These are phyloP conservation scores for Candida dendrica DNA, from an alignment of 805 yeast species.

Conservation along the genomic window DNA sequence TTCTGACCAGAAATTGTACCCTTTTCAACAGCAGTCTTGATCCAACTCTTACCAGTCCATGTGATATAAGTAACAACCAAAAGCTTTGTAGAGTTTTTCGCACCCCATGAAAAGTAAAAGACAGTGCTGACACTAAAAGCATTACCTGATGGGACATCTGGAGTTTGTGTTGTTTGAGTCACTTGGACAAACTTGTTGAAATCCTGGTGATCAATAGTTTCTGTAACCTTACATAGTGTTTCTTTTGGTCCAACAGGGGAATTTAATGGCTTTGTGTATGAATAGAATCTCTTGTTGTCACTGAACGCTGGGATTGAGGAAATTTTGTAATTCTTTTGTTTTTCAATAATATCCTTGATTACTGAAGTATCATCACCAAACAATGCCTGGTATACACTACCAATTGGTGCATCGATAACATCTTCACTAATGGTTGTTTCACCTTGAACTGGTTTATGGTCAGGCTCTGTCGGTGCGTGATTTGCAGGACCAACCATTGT, in stretches of 20 bases:
- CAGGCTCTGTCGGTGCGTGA: constrained; percentile 42
- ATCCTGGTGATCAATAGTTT: constrained; percentile 47
- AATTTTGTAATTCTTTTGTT: constrained; percentile 60
- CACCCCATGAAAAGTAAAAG: constrained; percentile 56
- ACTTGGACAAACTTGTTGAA: constrained; percentile 40
- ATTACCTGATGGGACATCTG: constrained; percentile 79
- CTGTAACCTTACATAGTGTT: constrained; percentile 58
- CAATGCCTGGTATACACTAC: constrained; percentile 48
- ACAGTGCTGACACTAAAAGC: constrained; percentile 57
- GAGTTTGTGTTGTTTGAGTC: constrained; percentile 56
- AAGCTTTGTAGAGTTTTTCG: constrained; percentile 44
- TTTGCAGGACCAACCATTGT: constrained; percentile 30
- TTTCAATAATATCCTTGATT: constrained; percentile 36
- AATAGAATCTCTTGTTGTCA: constrained; percentile 37
- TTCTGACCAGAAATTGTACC: constrained; percentile 70
- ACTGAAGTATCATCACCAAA: constrained; percentile 54
- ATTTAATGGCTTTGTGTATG: constrained; percentile 56
- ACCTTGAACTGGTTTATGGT: constrained; percentile 34
- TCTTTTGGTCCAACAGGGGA: constrained; percentile 74
- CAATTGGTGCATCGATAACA: constrained; percentile 53
- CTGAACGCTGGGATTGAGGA: constrained; percentile 38
- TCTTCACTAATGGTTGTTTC: constrained; percentile 55
- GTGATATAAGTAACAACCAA: constrained; percentile 48
- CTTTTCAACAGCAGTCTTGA: constrained; percentile 67
- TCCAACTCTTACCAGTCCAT: constrained; percentile 77